These are phyloP conservation scores for Rubus idaeus DNA, from an alignment of 306 rosid species.

Conservation along the genomic window DNA sequence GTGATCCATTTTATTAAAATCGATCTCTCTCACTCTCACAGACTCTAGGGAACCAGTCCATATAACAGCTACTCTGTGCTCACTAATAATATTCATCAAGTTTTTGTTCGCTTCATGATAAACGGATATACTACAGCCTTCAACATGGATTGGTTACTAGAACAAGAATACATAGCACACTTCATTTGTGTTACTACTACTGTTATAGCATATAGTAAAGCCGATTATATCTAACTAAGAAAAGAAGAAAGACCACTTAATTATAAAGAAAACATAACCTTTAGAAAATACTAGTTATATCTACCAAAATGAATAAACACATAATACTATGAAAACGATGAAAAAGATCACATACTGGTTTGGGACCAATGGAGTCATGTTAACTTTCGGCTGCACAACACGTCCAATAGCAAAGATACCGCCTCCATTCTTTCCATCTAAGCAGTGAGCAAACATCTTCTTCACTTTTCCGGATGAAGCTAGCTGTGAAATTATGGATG, in stretches of 20 bases:
- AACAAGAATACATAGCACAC: neutral
- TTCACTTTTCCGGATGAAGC: constrained; percentile 84
- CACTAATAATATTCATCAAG: neutral
- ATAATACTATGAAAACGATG: neutral
- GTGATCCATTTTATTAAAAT: neutral
- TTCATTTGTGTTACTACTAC: neutral
- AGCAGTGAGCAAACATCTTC: constrained; percentile 99
- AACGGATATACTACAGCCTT: neutral
- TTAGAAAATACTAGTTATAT: neutral
- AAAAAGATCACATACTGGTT: constrained; percentile 71
- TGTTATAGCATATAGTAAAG: neutral
- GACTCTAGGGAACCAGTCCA: neutral
- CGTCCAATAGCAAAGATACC: constrained; percentile 97
- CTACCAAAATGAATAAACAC: constrained; percentile 8
- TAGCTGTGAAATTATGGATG: constrained; percentile 90
- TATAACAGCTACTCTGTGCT: neutral
- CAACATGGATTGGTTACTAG: neutral
- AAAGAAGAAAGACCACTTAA: neutral
- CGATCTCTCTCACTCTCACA: neutral
- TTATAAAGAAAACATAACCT: neutral
- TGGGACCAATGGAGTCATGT: constrained; percentile 80
- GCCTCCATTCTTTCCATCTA: constrained; percentile 92
- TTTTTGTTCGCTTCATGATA: neutral
- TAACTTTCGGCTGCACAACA: constrained; percentile 94
- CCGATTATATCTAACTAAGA: neutral